Base-by-base conservation (phyloP, 768 basidiomycete species). In the Gloeophyllum trabeum region DNA sequence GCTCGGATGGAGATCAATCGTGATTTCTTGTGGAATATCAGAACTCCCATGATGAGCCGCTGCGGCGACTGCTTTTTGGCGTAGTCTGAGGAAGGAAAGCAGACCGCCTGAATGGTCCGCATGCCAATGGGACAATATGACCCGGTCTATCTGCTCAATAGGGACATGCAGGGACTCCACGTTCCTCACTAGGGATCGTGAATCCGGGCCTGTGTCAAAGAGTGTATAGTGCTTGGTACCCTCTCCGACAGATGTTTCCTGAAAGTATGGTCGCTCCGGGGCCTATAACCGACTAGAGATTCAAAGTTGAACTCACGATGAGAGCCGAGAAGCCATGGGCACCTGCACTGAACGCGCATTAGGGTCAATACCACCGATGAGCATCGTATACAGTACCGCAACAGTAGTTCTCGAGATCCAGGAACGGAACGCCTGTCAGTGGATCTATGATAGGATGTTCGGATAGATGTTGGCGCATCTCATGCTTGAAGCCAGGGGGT, bases 161-260 rank as follows among this genome's bases (percentile, higher is more conserved):
- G 72, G 70, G 1, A 76, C 54, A 18, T 75, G 64, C 66, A 91
- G 67, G 3, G 78, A 73, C 4, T 58, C 58, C 20, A 78, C 56
- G 58, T 90, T 91, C 40, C 84, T 76, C n/a, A 76, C 70, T 47
- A 92, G 75, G 21, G 81, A 78, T 19, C 63, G 65, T 13, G 75
- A 73, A 53, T 91, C 88, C 6, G 88, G 89, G 0, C 89, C 89
- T 13, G 84, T 80, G 60, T 92, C 89, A 54, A 92, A 88, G 25
- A 91, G 67, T 13, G 76, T 77, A n/a, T 69, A 61, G 42, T 75
- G 71, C 3, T 65, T 52, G 44, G 57, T 42, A 32, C 65, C 56
- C 18, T 61, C 76, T 19, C 64, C 51, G 7, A 69, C 57, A 44
- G 71, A 66, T 2, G 79, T 84, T 67, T 82, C 72, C 78, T 79